Evolutionary conservation across 2,329 filamentous ascomycete genomes (phyloP).

Genomic region (Aspergillus sp.): DNA sequence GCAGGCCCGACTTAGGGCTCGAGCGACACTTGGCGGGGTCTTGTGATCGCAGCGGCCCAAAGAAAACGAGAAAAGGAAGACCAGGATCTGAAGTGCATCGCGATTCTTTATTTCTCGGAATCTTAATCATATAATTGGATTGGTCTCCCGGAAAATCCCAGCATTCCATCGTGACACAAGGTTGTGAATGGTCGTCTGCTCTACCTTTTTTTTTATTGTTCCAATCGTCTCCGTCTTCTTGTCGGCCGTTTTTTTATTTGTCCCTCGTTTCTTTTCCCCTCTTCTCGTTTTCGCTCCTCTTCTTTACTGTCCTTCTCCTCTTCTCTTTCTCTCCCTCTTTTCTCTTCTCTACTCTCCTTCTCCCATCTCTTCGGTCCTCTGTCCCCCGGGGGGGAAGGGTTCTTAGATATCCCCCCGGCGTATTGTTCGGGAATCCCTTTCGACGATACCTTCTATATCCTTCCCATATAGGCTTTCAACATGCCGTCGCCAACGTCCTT

Average conservation of each 20-base stretch:
- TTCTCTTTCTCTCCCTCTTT: neutral
- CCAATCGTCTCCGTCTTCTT: neutral
- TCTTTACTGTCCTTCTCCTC: neutral
- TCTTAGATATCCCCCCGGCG: neutral
- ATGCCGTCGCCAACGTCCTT: constrained; percentile 26
- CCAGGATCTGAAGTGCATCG: neutral
- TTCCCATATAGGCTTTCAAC: neutral
- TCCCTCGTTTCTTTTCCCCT: neutral
- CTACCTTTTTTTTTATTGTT: neutral
- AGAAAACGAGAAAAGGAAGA: neutral
- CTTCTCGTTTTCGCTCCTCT: constrained; percentile 1
- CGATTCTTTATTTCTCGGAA: neutral
- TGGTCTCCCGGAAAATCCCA: neutral
- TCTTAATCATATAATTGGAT: neutral
- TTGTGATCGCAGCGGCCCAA: constrained; percentile 1
- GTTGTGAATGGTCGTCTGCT: neutral
- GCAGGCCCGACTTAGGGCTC: constrained; percentile 10
- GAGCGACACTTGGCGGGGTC: constrained; percentile 11
- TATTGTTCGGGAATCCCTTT: neutral
- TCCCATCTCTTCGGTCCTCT: neutral
- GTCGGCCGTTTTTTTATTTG: neutral
- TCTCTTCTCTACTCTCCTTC: neutral
- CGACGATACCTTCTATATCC: neutral
- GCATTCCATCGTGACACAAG: neutral
- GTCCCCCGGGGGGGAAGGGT: neutral